Evolutionary conservation across 1,139 yeast species (phyloP).

Genomic region (Chernovozyma sophiae-reginae): DNA sequence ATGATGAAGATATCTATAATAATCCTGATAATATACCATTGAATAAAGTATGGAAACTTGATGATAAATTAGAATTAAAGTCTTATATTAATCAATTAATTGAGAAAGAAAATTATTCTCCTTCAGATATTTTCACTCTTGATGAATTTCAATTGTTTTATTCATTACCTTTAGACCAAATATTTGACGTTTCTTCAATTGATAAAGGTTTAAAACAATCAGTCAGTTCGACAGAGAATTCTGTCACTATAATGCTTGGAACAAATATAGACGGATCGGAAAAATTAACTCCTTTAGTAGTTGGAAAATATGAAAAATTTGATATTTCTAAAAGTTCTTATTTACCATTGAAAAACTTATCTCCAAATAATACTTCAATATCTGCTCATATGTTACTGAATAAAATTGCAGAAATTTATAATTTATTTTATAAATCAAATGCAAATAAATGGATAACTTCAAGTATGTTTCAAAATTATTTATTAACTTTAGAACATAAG

Average conservation of each 20-base stretch:
- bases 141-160: slow-evolving; percentile 63
- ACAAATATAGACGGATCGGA: slow-evolving; percentile 62
- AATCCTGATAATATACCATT: slow-evolving; percentile 35
- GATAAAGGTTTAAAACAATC: slow-evolving; percentile 44
- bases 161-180: slow-evolving; percentile 58
- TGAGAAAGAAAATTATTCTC: slow-evolving; percentile 32
- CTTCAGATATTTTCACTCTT: slow-evolving; percentile 54
- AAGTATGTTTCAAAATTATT: slow-evolving; percentile 61
- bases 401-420: slow-evolving; percentile 49
- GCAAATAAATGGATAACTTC: slow-evolving; percentile 64
- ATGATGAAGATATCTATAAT: slow-evolving; percentile 36
- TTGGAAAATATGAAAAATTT: slow-evolving; percentile 57
- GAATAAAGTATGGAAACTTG: slow-evolving; percentile 59
- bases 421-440: slow-evolving; percentile 55
- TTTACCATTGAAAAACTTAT: slow-evolving; percentile 23
- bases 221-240: slow-evolving; percentile 47
- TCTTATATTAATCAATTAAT: slow-evolving; percentile 31
- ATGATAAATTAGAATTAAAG: slow-evolving; percentile 48
- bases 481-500: slow-evolving; percentile 57
- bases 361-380: slow-evolving; percentile 12
- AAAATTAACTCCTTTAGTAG: slow-evolving; percentile 55
- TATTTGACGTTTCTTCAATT: slow-evolving; percentile 45
- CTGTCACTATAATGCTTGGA: slow-evolving; percentile 60
- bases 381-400: slow-evolving; percentile 30
- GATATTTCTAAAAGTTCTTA: slow-evolving; percentile 37